Evolutionary conservation across 23 red algal genomes (phyloP), one percentile per base, ranked within the genome.

Genomic region (Agarophyton chilense): DNA sequence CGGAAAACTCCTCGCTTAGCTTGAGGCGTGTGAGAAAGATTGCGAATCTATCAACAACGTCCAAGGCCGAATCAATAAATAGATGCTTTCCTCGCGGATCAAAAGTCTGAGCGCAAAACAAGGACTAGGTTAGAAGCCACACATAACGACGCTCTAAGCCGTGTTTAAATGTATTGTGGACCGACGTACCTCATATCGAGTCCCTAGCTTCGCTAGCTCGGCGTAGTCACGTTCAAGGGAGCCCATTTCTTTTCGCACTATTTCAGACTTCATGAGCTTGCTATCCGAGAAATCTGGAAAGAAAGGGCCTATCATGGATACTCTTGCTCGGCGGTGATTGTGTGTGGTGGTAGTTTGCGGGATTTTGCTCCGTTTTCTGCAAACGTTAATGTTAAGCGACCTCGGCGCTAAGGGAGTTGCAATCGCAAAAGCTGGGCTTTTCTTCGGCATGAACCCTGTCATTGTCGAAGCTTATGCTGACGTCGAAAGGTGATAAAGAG

Each of bases 201-300:
- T 60, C 19, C 85, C 85, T 19, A 89, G 41, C 36, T 65, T 74
- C 45, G 85, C 66, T 21, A 89, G 85, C 58, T 89, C 85, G 14
- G n/a, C 10, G 42, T 89, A 89, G 44, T 89, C 85, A 9, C 55
- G 51, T 41, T 89, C 85, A 38, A 89, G 54, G 13, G 85, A 77
- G 39, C 53, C 68, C 85, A 89, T 89, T 89, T 89, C 85, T 14
- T 89, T 89, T 49, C 85, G 70, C 41, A 89, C 85, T 3, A 89
- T 89, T 51, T 89, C 85, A 2, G 85, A 89, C 53, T 89, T 77
- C 71, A 89, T 77, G n/a, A 89, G 57, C 54, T 89, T 89, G 54
- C 67, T 89, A 33, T 67, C 53, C 18, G 52, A 47, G 26, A 89
- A 65, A 24, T 89, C 73, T 19, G 85, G 85, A 52, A 89, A 89